A percentile compares a stretch with the other conserved stretches of the same genome.
Evolutionary conservation across 768 basidiomycete genomes (phyloP).

Genomic region (Lyophyllum shimeji): DNA sequence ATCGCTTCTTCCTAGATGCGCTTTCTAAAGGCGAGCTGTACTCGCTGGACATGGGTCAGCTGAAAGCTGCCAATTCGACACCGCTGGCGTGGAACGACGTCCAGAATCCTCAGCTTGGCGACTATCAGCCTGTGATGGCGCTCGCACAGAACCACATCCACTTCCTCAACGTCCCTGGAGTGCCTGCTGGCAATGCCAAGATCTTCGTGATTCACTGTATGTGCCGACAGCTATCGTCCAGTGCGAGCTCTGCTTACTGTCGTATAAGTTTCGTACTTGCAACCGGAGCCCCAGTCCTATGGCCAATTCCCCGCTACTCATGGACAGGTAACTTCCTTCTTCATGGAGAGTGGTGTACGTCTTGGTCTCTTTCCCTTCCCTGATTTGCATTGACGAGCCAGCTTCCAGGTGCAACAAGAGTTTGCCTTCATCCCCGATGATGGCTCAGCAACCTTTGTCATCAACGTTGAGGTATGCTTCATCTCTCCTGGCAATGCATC

Average conservation of each 20-base stretch:
- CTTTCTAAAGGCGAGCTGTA: constrained; percentile 65
- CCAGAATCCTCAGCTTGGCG: constrained; percentile 53
- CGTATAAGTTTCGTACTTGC: constrained; percentile 80
- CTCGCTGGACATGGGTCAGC: constrained; percentile 65
- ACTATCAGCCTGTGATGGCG: constrained; percentile 74
- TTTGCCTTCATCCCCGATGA: constrained; percentile 80
- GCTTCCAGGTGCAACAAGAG: constrained; percentile 58
- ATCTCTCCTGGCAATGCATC: not conserved
- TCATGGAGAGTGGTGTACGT: constrained; percentile 52
- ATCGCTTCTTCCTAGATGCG: constrained; percentile 47
- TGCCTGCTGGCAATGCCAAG: constrained; percentile 64
- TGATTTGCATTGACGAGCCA: not conserved
- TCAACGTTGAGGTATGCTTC: constrained; percentile 58
- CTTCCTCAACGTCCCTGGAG: constrained; percentile 72
- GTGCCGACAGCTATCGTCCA: constrained; percentile 22
- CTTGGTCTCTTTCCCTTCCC: constrained; percentile 21
- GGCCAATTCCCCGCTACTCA: constrained; percentile 67
- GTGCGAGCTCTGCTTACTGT: not conserved
- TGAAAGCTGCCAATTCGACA: constrained; percentile 59
- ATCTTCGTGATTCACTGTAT: constrained; percentile 90
- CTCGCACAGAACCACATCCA: constrained; percentile 86
- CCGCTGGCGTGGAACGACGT: constrained; percentile 67
- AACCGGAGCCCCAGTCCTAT: constrained; percentile 67
- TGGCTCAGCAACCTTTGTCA: constrained; percentile 65
- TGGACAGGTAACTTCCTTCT: constrained; percentile 72